Conservation (phyloP, 1,139 yeast species). For the Yamadazyma conglobata region DNA sequence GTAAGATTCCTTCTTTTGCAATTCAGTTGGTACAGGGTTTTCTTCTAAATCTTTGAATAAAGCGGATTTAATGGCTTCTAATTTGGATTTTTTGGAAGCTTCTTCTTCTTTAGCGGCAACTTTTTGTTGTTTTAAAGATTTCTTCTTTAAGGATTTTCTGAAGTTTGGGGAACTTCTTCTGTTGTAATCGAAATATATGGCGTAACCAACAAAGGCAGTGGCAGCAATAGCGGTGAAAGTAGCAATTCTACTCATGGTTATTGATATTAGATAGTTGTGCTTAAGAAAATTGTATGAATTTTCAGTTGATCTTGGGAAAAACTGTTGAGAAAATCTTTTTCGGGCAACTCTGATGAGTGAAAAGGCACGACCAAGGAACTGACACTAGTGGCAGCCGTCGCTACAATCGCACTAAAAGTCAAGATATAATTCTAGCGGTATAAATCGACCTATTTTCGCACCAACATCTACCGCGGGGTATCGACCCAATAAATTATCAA, state of each 20-base stretch:
- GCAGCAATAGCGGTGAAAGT: constrained; percentile 52
- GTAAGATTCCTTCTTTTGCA: constrained; percentile 66
- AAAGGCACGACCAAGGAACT: no score
- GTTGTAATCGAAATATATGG: constrained; percentile 84
- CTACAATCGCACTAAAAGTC: no score
- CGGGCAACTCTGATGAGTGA: background rate
- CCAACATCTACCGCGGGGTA: no score
- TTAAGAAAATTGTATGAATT: background rate
- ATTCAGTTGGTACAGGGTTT: constrained; percentile 74
- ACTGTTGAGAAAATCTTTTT: constrained; percentile 2
- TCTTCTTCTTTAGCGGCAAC: constrained; percentile 55
- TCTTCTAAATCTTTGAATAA: constrained; percentile 60
- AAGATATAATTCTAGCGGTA: no score
- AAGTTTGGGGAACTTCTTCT: constrained; percentile 82
- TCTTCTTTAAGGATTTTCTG: constrained; percentile 69
- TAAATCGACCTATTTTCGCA: no score
- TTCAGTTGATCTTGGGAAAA: constrained; percentile 1
- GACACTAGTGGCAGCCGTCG: no score
- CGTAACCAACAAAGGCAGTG: constrained; percentile 66
- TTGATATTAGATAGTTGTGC: no score
- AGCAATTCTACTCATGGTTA: constrained; percentile 44
- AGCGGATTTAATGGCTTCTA: constrained; percentile 58
- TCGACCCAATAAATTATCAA: no score
- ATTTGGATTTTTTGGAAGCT: constrained; percentile 56
- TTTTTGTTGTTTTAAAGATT: constrained; percentile 57